phyloP scores from a whole-genome alignment of 805 yeast species.

The Metschnikowia sp. region DNA sequence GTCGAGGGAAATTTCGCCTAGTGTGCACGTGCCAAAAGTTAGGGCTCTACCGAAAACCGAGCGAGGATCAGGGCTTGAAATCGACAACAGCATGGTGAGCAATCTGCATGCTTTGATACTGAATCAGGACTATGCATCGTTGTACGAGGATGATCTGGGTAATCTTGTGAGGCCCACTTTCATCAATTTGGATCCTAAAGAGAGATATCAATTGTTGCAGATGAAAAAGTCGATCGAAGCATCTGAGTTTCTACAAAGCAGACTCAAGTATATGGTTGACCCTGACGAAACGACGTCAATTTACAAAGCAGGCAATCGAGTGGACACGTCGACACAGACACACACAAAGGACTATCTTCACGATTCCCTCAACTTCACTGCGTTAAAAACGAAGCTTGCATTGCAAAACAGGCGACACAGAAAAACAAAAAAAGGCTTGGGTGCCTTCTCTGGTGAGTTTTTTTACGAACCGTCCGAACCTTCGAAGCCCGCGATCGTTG shows the following conservation, averaged over 20 bases:
- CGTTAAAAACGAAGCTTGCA: constrained; percentile 17
- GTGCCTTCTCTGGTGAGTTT: constrained; percentile 36
- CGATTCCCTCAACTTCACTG: constrained; percentile 26
- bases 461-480: constrained; percentile 25
- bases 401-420: constrained; percentile 8
- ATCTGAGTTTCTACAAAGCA: constrained; percentile 29
- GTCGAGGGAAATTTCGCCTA: constrained; percentile 15
- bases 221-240: constrained; percentile 37
- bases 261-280: constrained; percentile 38
- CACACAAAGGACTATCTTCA: constrained; percentile 29
- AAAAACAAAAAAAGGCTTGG: constrained; percentile 20
- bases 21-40: constrained; percentile 14
- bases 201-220: constrained; percentile 40
- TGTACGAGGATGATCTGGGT: constrained; percentile 35
- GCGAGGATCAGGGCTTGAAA: too few relatives aligned
- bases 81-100: neutral
- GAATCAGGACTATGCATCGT: constrained; percentile 33
- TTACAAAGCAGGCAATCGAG: constrained; percentile 22
- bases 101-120: constrained; percentile 17
- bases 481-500: neutral
- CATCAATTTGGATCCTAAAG: constrained; percentile 42
- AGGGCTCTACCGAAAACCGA: constrained; percentile 15
- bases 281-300: constrained; percentile 36
- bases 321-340: constrained; percentile 43
- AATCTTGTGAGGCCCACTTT: constrained; percentile 42